phyloP scores from a whole-genome alignment of 169 alveolate genomes.

The Miamiensis avidus region DNA sequence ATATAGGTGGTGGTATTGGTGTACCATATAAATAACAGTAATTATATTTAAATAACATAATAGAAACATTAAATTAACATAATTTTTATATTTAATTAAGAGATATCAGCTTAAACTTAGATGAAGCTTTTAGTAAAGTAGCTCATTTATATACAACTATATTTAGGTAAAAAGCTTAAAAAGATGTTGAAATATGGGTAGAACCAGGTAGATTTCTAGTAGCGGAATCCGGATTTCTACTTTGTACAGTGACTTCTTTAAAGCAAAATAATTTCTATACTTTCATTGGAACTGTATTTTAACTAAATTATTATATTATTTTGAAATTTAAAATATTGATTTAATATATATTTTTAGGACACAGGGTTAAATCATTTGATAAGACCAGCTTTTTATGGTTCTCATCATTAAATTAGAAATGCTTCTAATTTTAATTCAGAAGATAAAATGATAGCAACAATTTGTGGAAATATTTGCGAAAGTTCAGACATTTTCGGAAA shows the following conservation, averaged over 20 bases:
- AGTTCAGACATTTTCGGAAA: conserved; percentile 40
- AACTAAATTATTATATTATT: no score
- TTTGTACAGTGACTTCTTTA: conserved; percentile 25
- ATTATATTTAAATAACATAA: not conserved
- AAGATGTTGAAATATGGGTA: conserved; percentile 38
- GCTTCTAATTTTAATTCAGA: conserved; percentile 1
- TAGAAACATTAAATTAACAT: no score
- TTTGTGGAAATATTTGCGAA: conserved; percentile 52
- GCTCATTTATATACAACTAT: not conserved
- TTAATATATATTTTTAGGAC: no score
- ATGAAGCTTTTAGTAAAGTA: conserved; percentile 9
- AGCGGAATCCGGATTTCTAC: conserved; percentile 42
- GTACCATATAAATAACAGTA: conserved; percentile 20
- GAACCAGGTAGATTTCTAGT: conserved; percentile 51
- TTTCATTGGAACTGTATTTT: conserved; percentile 45
- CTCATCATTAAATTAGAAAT: conserved; percentile 39
- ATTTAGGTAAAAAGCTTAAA: conserved; percentile 9
- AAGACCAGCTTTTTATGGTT: conserved; percentile 48
- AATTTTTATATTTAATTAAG: not conserved
- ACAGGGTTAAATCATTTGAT: conserved; percentile 50
- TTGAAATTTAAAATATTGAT: no score
- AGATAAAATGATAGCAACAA: conserved; percentile 6
- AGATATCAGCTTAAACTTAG: conserved; percentile 7
- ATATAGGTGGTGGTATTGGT: conserved; percentile 59
- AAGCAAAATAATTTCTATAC: conserved; percentile 13